Conservation (phyloP, 2,329 filamentous ascomycete species). For the Nothomitra cinnamomea region DNA sequence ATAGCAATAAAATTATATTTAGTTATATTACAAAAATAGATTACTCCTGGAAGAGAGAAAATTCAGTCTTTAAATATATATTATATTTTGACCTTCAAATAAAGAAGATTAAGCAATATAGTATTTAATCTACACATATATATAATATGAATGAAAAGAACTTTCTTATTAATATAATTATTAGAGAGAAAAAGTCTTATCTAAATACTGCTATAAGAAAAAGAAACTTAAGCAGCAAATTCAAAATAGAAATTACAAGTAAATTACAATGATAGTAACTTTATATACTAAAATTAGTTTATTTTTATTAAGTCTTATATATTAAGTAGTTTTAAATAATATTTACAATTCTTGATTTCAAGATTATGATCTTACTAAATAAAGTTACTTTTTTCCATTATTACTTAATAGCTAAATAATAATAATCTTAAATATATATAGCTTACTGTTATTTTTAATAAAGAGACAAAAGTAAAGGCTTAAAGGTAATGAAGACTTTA, state of each 20-base stretch:
- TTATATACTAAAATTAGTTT: neutral
- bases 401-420: neutral
- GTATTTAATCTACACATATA: neutral
- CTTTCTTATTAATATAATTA: neutral
- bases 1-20: slow-evolving; percentile 9
- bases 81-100: slow-evolving; percentile 11
- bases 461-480: neutral
- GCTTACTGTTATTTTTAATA: neutral
- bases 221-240: neutral
- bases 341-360: neutral
- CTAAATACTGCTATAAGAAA: neutral
- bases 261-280: neutral
- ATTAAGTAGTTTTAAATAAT: neutral
- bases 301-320: neutral
- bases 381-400: neutral
- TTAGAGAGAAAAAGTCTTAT: neutral
- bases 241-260: neutral
- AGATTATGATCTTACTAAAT: neutral
- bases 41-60: slow-evolving; percentile 10
- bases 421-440: neutral
- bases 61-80: slow-evolving; percentile 11
- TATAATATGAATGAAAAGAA: too few relatives aligned
- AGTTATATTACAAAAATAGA: slow-evolving; percentile 12
- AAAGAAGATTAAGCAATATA: neutral
- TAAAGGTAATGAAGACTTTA: neutral